phyloP scores from a whole-genome alignment of 2,329 filamentous ascomycete species.

The Ophiostoma ulmi region DNA sequence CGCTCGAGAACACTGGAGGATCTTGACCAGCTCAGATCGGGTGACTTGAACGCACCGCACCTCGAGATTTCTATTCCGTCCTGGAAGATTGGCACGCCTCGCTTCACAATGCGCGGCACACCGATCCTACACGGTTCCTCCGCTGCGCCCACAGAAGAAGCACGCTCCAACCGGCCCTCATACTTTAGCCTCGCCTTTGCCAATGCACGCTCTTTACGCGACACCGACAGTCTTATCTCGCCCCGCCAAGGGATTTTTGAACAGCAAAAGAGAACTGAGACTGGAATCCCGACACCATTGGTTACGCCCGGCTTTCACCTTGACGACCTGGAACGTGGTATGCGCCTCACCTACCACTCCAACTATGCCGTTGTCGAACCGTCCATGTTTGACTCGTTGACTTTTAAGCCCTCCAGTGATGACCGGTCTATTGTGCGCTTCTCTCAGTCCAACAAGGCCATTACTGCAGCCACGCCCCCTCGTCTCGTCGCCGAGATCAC shows the following conservation, averaged over 20 bases:
- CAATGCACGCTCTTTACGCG: conserved; percentile 38
- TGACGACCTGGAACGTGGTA: background rate
- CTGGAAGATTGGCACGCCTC: conserved; percentile 75
- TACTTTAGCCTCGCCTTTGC: conserved; percentile 30
- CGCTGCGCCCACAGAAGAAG: conserved; percentile 69
- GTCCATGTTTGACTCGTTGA: conserved; percentile 75
- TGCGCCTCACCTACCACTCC: conserved; percentile 39
- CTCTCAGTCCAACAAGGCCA: conserved; percentile 62
- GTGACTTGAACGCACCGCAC: conserved; percentile 39
- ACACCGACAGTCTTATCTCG: conserved; percentile 22
- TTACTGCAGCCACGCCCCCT: conserved; percentile 83
- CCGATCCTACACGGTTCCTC: conserved; percentile 76
- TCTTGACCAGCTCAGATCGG: conserved; percentile 35
- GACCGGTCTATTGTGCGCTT: conserved; percentile 79
- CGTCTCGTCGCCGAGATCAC: conserved; percentile 94
- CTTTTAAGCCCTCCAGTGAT: conserved; percentile 72
- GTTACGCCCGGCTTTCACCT: conserved; percentile 37
- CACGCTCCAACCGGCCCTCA: conserved; percentile 52
- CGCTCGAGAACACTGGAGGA: conserved; percentile 61
- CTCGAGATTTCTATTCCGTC: conserved; percentile 75
- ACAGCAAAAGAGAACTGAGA: background rate
- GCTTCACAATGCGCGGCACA: conserved; percentile 71
- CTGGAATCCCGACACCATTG: background rate
- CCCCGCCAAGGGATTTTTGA: conserved; percentile 20
- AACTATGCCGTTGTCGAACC: conserved; percentile 56